Base-by-base conservation (phyloP, 331 rosid species). In the Stylosanthes scabra region DNA sequence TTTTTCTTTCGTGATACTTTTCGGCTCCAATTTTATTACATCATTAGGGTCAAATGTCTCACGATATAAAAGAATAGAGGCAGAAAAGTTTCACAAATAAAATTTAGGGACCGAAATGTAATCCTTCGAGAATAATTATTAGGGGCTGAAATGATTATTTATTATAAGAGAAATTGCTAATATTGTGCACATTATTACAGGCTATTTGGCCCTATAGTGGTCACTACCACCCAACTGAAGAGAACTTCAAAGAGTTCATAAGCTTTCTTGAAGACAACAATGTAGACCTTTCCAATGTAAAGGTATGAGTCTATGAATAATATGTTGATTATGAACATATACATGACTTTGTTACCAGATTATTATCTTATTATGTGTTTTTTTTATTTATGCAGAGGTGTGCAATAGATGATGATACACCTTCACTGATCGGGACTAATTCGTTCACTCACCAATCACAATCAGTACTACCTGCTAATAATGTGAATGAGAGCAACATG, bases 171-270 rank as follows among this genome's bases (percentile, higher is more conserved):
- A 60, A 29, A n/a, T 16, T 39, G 11, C 60, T 78, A 13, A 11
- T 56, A 63, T 31, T 58, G 3, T 25, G 5, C 40, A 68, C 61
- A 37, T 80, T 70, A 37, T 80, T 70, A 71, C 81, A 92, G 94
- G 99, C 99, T 45, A 94, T 94, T 66, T 94, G 99, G 99, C 99
- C 99, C 7, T 94, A 94, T 62, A 94, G 97, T 77, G 99, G 99
- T 63, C 99, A 94, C 71, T 94, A 94, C 80, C 99, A 73, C 78
- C 99, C 99, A 49, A 94, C 97, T 25, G 97, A 94, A 72, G 99
- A 87, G 75, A 89, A 94, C 81, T 94, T 94, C 87, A 83, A 60
- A 64, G 99, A 94, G 50, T 94, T 94, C 29, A 52, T 91, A 62
- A 74, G 87, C 89, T 94, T 89, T 81, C 96, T 94, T 14, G 76